Evolutionary conservation across 306 rosid species (phyloP), one percentile per base, ranked within the genome.

Genomic region (Inga laurina): DNA sequence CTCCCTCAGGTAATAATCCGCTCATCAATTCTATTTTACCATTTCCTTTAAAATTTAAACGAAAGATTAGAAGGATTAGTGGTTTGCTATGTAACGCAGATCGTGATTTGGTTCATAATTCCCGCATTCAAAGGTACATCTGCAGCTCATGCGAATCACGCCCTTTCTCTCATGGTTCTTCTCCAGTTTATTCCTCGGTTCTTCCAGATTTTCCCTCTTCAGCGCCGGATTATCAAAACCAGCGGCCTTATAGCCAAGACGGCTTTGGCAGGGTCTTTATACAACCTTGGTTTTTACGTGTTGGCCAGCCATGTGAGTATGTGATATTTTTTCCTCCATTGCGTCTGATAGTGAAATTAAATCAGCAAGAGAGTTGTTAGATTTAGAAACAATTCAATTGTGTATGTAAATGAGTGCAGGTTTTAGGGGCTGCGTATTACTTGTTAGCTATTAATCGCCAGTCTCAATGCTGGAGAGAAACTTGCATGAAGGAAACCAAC

Each of bases 391-490:
- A n/a, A 43, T 3, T 21, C 8, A 39, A 39, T 70, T 32, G 15
- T 11, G 4, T 21, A 64, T 6, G n/a, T 32, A 59, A 61, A 76
- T 69, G 80, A 85, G 91, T 91, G 93, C 98, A 95, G 98, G 88
- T 92, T 72, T 77, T 88, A 35, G 99, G 99, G 77, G 92, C 98
- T 44, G 75, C 94, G 0, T 96, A 97, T 98, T 94, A 96, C 72
- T 87, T 96, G 75, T n/a, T 92, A 35, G 93, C 98, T 0, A 89
- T 96, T 83, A 91, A 94, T 54, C 79, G 98, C 0, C 94, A 96
- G 80, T 87, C 79, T 15, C 86, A 91, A 24, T 96, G 99, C 64
- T 94, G 99, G 99, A 90, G 79, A 54, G 44, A 76, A 24, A 85
- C 85, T 57, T 91, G 99, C 44, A 69, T 0, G 13, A 81, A 54